Base-by-base conservation (phyloP, 768 basidiomycete genomes). In the Clavaria fumosa region DNA sequence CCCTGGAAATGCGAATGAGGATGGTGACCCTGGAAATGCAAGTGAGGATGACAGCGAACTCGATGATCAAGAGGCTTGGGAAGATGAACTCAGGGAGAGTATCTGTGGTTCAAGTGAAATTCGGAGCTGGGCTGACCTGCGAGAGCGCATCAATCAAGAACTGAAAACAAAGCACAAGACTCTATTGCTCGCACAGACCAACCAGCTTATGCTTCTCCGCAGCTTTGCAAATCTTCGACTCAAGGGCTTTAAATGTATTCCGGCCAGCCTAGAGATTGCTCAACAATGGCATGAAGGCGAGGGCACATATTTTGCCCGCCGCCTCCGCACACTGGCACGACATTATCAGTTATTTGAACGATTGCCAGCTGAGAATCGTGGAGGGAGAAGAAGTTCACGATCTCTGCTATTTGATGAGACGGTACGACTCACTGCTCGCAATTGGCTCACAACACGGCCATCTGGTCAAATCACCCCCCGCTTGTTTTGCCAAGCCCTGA, bases 321-420 rank as follows among this genome's bases (percentile, higher is more conserved):
- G 43, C 2, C 43, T 62, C 10, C 38, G 51, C 1, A 50, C 50
- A 4, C 48, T 63, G 7, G 54, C 58, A 31, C 41, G 46, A 3
- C 57, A 63, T 42, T 63, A 61, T 40, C 59, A 63, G 39, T 35
- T 50, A 11, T 63, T 60, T 35, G 50, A 58, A 40, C 49, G 54
- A 24, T 50, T 60, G 4, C 58, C 58, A 10, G 9, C 23, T 0
- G 55, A 60, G 34, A 45, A 43, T 7, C 39, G 42, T 20, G 55
- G 57, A 14, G 51, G 57, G 5, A 15, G 14, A 7, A 31, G 34
- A 18, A 47, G 42, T 26, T 15, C 33, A 9, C 35, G 35, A 14
- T 47, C 41, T 12, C 40, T 44, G 17, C 46, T 57, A 5, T 34
- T 42, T 15, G 52, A 57, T 42, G 50, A 55, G 36, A 11, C 23